These are phyloP conservation scores for Musa itinerans DNA, from an alignment of 176 grass and related monocot species.

Conservation along the genomic window DNA sequence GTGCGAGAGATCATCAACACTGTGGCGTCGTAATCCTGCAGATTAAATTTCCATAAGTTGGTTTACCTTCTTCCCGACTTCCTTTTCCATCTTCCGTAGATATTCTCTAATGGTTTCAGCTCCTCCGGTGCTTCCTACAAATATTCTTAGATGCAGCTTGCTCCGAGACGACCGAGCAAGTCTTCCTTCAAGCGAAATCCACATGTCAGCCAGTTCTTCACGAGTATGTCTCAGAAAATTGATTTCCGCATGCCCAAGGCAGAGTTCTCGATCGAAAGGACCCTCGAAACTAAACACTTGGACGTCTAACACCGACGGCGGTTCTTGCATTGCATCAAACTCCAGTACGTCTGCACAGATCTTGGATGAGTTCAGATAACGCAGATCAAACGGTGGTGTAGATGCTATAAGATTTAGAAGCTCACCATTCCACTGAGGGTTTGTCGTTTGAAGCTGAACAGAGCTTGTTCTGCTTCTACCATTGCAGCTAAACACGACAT, in stretches of 20 bases:
- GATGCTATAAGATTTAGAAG: neutral
- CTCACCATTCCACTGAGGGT: constrained; percentile 90
- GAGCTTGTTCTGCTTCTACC: constrained; percentile 66
- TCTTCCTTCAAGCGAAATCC: constrained; percentile 70
- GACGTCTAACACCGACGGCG: constrained; percentile 62
- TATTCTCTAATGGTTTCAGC: constrained; percentile 57
- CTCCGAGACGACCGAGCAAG: constrained; percentile 55
- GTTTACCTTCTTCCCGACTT: constrained; percentile 81
- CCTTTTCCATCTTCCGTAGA: constrained; percentile 75
- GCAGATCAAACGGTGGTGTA: neutral
- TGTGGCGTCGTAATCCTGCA: neutral
- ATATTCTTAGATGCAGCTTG: constrained; percentile 68
- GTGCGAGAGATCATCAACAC: constrained; percentile 7
- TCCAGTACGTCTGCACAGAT: constrained; percentile 65
- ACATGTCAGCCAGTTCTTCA: constrained; percentile 62
- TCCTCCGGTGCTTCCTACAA: constrained; percentile 74
- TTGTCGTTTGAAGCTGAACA: constrained; percentile 73
- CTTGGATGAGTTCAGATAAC: constrained; percentile 3
- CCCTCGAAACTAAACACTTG: constrained; percentile 82
- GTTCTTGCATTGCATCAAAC: constrained; percentile 83
- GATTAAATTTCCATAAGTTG: neutral
- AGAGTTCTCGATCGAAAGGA: constrained; percentile 56
- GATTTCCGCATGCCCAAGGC: constrained; percentile 72
- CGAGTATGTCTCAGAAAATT: constrained; percentile 66
- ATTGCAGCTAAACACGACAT: constrained; percentile 79